These are phyloP conservation scores for Buxus sempervirens DNA, from an alignment of 164 flowering plant genomes.

Conservation along the genomic window DNA sequence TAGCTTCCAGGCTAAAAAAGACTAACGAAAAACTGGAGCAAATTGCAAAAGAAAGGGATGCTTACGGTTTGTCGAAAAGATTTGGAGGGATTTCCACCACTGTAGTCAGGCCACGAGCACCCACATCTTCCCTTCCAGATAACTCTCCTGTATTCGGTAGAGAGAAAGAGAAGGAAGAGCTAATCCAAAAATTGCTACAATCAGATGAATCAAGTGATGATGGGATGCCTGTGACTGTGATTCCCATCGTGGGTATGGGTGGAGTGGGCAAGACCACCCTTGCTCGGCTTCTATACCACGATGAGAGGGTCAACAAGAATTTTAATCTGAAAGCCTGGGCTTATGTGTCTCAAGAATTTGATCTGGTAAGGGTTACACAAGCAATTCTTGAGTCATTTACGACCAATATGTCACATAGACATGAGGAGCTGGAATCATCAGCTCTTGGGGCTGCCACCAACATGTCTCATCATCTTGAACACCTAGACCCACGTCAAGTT, in stretches of 20 bases:
- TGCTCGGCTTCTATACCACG: conserved; percentile 2
- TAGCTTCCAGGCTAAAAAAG: neutral
- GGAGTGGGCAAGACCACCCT: conserved; percentile 16
- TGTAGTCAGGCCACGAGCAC: neutral
- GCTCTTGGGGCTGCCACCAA: neutral
- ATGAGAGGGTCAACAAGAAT: neutral
- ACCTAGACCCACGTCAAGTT: neutral
- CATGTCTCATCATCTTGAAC: too few species aligned
- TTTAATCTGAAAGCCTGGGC: conserved; percentile 8
- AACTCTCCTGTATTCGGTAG: neutral
- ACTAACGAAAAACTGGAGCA: neutral
- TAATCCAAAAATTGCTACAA: neutral
- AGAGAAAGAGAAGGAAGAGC: neutral
- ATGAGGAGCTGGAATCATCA: too few species aligned
- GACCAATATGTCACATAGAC: too few species aligned
- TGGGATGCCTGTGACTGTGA: neutral
- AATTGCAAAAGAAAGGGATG: neutral
- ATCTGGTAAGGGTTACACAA: neutral
- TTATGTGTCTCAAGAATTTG: conserved; percentile 6
- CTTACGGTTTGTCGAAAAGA: neutral
- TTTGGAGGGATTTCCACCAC: neutral
- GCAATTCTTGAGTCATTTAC: conserved; percentile 7
- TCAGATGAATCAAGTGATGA: neutral
- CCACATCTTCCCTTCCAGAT: neutral
- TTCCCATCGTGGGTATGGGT: conserved; percentile 8